Evolutionary conservation across 2,329 filamentous ascomycete genomes (phyloP).

Genomic region (Exophiala xenobiotica): DNA sequence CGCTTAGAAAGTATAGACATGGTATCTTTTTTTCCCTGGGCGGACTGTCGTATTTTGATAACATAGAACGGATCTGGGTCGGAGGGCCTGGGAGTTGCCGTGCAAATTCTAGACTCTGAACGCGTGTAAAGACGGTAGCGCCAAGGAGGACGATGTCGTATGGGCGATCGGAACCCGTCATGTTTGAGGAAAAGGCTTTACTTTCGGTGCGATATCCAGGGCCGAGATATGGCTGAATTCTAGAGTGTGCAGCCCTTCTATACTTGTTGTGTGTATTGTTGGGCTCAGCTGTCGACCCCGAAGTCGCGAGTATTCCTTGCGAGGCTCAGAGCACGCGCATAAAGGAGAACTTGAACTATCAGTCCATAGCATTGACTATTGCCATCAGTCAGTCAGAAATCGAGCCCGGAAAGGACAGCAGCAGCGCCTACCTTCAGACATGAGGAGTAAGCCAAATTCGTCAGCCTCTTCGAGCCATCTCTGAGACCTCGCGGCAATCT

Average conservation of each 20-base stretch:
- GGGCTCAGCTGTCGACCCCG: neutral
- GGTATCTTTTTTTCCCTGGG: too few species aligned
- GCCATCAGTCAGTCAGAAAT: neutral
- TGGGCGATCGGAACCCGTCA: neutral
- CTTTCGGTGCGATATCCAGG: too few species aligned
- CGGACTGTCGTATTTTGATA: too few species aligned
- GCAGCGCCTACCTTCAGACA: constrained; percentile 36
- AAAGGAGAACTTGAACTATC: neutral
- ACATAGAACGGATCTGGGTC: too few species aligned
- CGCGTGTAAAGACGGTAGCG: constrained; percentile 78
- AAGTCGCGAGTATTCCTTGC: neutral
- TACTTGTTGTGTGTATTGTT: neutral
- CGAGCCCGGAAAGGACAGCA: neutral
- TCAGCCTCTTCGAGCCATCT: constrained; percentile 46
- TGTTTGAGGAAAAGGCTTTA: too few species aligned
- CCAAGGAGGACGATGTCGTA: constrained; percentile 68
- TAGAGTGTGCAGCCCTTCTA: too few species aligned
- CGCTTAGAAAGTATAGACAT: too few species aligned
- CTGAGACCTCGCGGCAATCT: constrained; percentile 37
- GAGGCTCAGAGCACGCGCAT: neutral
- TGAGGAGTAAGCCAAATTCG: constrained; percentile 43
- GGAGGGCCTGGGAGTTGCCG: constrained; percentile 67
- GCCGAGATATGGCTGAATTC: too few species aligned
- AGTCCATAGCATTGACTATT: constrained; percentile 1
- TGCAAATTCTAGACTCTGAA: constrained; percentile 70